These are phyloP conservation scores for Vaccinium myrtillus DNA, from an alignment of 148 eudicot genomes.

Conservation along the genomic window DNA sequence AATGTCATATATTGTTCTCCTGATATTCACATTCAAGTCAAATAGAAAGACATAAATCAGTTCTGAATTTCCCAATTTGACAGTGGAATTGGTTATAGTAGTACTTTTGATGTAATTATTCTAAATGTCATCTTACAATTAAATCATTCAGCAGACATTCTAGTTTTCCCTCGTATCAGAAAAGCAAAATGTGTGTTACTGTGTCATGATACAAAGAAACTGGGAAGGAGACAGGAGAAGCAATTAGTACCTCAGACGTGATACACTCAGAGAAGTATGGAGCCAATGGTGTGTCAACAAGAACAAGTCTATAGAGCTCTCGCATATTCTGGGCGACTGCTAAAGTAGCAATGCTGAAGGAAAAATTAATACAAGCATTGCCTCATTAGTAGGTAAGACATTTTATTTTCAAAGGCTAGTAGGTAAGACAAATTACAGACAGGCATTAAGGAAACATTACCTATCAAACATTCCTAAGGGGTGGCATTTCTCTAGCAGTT, in stretches of 20 bases:
- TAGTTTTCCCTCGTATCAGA: not conserved
- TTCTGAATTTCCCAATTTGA: no score
- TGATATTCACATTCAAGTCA: not conserved
- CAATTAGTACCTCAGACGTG: conserved; percentile 78
- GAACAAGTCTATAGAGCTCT: conserved; percentile 92
- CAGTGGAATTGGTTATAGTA: not conserved
- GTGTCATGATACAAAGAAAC: not conserved
- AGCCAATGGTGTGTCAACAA: conserved; percentile 97
- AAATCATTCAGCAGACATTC: not conserved
- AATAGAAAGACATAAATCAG: not conserved
- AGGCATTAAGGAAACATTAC: conserved; percentile 30
- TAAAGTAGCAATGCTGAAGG: conserved; percentile 82
- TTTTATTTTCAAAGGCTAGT: not conserved
- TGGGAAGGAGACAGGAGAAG: not conserved
- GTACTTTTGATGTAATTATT: not conserved
- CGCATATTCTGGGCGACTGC: conserved; percentile 99
- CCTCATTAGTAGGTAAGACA: conserved; percentile 7
- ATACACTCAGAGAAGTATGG: conserved; percentile 98
- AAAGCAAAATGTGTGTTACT: not conserved
- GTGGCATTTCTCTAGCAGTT: conserved; percentile 92
- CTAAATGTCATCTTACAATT: not conserved
- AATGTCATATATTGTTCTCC: not conserved
- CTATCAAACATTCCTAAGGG: conserved; percentile 99
- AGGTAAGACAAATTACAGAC: conserved; percentile 7
- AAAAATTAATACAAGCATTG: conserved; percentile 7